Conservation (phyloP, 352 stramenopile species). For the Globisporangium yorkense region DNA sequence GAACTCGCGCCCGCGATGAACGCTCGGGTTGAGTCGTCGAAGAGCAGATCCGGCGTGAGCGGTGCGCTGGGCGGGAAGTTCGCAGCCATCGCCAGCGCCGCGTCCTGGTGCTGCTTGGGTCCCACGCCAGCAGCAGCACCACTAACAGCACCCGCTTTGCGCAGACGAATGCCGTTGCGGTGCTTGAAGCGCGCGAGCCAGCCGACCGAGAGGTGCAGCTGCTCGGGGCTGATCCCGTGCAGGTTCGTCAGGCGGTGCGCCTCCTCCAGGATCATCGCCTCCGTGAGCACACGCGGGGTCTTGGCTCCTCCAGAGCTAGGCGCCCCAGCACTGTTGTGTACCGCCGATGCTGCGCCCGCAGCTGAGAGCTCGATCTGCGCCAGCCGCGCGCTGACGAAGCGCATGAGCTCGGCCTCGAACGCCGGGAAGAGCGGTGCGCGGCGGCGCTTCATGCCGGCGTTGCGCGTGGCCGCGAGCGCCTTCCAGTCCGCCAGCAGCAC, state of each 20-base stretch:
- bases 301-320: not conserved
- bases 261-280: constrained; percentile 71
- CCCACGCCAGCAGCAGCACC: constrained; percentile 8
- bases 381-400: constrained; percentile 32
- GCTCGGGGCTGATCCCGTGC: constrained; percentile 54
- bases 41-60: constrained; percentile 5
- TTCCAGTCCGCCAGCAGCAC: constrained; percentile 69
- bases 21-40: constrained; percentile 1
- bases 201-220: constrained; percentile 65
- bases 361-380: constrained; percentile 1
- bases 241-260: constrained; percentile 62
- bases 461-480: constrained; percentile 39
- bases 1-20: not conserved
- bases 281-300: constrained; percentile 25
- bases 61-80: constrained; percentile 8
- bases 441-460: constrained; percentile 72
- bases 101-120: not conserved
- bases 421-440: constrained; percentile 62
- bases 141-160: constrained; percentile 23
- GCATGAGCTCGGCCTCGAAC: constrained; percentile 60
- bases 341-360: not conserved
- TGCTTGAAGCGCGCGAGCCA: constrained; percentile 73
- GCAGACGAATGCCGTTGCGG: constrained; percentile 60
- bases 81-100: not conserved
- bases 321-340: not conserved